Percentiles rank a stretch among this genome's conserved stretches.
Conservation (phyloP, 768 basidiomycete genomes). For the Ramaria rubella region DNA sequence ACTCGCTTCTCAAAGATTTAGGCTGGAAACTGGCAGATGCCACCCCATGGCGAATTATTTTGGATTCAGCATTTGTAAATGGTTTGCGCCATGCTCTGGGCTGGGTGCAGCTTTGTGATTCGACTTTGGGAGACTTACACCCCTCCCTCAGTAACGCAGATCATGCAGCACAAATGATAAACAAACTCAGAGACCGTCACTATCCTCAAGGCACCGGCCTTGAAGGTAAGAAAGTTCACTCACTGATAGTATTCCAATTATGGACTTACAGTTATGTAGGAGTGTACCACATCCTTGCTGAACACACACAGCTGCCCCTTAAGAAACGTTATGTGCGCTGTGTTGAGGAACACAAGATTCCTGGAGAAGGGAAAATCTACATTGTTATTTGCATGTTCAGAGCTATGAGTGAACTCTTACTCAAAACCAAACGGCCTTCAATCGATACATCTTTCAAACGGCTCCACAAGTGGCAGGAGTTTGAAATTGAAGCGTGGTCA, state of each 20-base stretch:
- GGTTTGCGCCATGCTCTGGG: constrained; percentile 14
- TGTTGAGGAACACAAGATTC: constrained; percentile 14
- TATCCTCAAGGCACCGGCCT: constrained; percentile 23
- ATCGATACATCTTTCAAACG: constrained; percentile 19
- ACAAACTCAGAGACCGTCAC: constrained; percentile 13
- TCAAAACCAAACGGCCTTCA: constrained; percentile 9
- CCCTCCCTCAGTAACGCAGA: constrained; percentile 21
- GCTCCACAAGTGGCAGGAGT: constrained; percentile 15
- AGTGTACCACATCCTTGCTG: constrained; percentile 7
- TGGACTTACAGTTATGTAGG: constrained; percentile 4
- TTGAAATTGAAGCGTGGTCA: constrained; percentile 18
- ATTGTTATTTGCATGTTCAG: constrained; percentile 22
- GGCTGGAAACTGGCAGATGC: constrained; percentile 25
- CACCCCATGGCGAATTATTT: constrained; percentile 22
- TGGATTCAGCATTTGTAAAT: constrained; percentile 21
- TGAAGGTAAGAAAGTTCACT: no score
- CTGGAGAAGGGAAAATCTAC: constrained; percentile 8
- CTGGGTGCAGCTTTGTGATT: constrained; percentile 13
- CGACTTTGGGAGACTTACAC: constrained; percentile 15
- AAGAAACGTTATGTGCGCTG: constrained; percentile 19
- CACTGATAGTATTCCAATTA: neutral
- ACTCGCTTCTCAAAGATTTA: constrained; percentile 13
- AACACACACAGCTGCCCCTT: constrained; percentile 7
- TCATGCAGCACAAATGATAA: constrained; percentile 19
- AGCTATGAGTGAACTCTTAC: constrained; percentile 16